Percentiles rank a stretch among this genome's conserved stretches.
Conservation (phyloP, 148 eudicot genomes). For the Polygonum maritimum region DNA sequence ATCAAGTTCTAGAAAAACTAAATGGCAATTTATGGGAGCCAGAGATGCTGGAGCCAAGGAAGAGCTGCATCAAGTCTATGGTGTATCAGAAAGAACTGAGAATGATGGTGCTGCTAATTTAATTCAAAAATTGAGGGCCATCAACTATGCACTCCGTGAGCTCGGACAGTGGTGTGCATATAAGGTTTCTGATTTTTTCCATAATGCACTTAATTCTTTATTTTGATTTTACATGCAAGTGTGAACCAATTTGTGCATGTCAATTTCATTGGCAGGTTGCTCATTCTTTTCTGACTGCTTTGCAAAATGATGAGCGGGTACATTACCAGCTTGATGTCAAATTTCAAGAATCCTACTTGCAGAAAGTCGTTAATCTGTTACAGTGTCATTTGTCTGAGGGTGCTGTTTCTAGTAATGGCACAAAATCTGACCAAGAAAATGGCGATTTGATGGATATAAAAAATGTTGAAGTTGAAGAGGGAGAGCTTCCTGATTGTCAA, state of each 20-base stretch:
- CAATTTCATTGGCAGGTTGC: slow-evolving; percentile 64
- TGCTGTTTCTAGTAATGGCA: slow-evolving; percentile 46
- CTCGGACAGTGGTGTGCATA: slow-evolving; percentile 99
- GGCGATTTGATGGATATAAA: slow-evolving; percentile 17
- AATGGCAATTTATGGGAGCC: slow-evolving; percentile 99
- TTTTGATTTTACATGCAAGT: not conserved
- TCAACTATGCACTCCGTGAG: slow-evolving; percentile 93
- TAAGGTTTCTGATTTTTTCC: slow-evolving; percentile 59
- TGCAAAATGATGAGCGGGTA: slow-evolving; percentile 94
- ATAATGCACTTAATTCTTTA: not conserved
- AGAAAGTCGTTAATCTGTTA: slow-evolving; percentile 66
- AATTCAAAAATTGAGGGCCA: slow-evolving; percentile 93
- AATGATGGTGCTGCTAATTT: slow-evolving; percentile 98
- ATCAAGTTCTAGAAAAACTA: slow-evolving; percentile 83
- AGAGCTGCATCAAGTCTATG: slow-evolving; percentile 92
- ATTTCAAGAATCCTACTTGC: slow-evolving; percentile 90
- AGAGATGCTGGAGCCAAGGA: slow-evolving; percentile 98
- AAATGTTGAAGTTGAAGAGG: slow-evolving; percentile 80
- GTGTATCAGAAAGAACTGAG: slow-evolving; percentile 98
- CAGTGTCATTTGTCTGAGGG: slow-evolving; percentile 88
- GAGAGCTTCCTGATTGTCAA: slow-evolving; percentile 89
- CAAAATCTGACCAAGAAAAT: slow-evolving; percentile 21
- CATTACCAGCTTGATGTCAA: slow-evolving; percentile 94
- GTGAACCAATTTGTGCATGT: not conserved
- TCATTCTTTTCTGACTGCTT: slow-evolving; percentile 74